Conservation (phyloP, 2,329 filamentous ascomycete species). For the Chrysoporthe cubensis region DNA sequence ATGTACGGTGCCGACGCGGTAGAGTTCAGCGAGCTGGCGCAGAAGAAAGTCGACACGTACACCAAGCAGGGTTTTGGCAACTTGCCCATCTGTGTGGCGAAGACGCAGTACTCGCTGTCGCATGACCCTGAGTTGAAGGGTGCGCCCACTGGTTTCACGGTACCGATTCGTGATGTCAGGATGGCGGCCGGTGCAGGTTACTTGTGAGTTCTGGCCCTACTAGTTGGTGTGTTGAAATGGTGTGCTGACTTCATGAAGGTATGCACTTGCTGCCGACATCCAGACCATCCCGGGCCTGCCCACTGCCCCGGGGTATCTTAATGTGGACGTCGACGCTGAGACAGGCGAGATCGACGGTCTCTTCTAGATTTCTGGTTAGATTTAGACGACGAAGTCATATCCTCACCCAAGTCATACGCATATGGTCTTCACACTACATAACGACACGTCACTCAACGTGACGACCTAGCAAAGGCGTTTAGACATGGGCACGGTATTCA, state of each 20-base stretch:
- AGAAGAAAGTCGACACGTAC: conserved; percentile 96
- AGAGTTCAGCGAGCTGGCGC: conserved; percentile 90
- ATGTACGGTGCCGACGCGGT: conserved; percentile 94
- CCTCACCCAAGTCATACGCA: not conserved
- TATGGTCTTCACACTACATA: not conserved
- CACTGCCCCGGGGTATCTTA: conserved; percentile 92
- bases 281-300: conserved; percentile 97
- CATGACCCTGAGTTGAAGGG: conserved; percentile 95
- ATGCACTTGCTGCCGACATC: conserved; percentile 94
- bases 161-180: conserved; percentile 91
- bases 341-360: conserved; percentile 87
- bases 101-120: conserved; percentile 96
- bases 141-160: conserved; percentile 89
- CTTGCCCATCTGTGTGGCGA: conserved; percentile 93
- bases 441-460: conserved; percentile 17
- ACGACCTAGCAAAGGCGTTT: conserved; percentile 2
- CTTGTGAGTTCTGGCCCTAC: conserved; percentile 59
- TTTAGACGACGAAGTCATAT: not conserved
- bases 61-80: conserved; percentile 89
- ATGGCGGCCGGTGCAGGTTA: conserved; percentile 95
- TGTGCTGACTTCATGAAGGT: conserved; percentile 56
- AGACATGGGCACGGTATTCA: conserved; percentile 6
- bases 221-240: conserved; percentile 20
- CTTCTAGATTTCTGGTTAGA: conserved; percentile 63
- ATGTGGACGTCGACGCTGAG: conserved; percentile 82